Evolutionary conservation across 176 grass and related monocot genomes (phyloP).

Genomic region (Alloteropsis semialata): DNA sequence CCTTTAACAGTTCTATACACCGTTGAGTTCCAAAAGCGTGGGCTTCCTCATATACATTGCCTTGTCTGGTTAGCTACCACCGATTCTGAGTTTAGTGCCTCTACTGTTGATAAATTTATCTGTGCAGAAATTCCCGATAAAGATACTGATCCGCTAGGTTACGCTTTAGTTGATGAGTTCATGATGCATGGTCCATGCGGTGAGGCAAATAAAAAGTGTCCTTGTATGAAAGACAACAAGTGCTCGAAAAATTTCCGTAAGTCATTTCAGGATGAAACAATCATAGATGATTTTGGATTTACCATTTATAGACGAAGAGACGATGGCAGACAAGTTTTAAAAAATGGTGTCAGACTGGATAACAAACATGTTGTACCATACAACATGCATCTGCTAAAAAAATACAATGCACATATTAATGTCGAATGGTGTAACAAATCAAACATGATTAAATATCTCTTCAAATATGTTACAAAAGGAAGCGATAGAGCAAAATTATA

Average conservation of each 20-base stretch:
- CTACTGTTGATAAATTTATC: background rate
- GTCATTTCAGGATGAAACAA: background rate
- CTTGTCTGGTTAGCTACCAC: background rate
- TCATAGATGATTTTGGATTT: background rate
- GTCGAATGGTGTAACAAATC: background rate
- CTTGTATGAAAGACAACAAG: background rate
- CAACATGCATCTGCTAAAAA: background rate
- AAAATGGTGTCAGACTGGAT: background rate
- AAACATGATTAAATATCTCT: background rate
- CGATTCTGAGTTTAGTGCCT: background rate
- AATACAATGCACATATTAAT: background rate
- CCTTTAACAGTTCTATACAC: background rate
- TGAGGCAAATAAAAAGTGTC: background rate
- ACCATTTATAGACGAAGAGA: background rate
- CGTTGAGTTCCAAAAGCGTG: slow-evolving; percentile 21
- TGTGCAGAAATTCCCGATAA: background rate
- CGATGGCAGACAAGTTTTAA: background rate
- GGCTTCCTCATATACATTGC: background rate
- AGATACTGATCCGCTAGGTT: background rate
- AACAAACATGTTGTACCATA: background rate
- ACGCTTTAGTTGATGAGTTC: background rate
- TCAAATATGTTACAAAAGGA: background rate
- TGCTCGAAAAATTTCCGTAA: background rate
- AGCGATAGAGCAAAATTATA: background rate
- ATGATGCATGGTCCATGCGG: slow-evolving; percentile 7